These are phyloP conservation scores for Hemisphaericaspora xylofermentans DNA, from an alignment of 1,139 yeast genomes.

Conservation along the genomic window DNA sequence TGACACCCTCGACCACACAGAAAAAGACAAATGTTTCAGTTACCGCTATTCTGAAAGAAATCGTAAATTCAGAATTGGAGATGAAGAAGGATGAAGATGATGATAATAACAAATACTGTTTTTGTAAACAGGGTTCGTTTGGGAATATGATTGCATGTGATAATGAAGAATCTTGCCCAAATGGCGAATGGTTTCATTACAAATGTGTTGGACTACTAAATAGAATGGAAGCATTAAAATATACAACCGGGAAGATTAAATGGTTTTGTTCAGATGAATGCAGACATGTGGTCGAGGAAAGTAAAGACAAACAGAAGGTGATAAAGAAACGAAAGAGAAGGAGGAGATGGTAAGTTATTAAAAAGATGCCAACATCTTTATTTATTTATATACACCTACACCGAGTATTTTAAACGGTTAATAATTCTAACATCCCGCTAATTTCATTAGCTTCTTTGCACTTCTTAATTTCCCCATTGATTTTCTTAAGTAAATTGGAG, in stretches of 20 bases:
- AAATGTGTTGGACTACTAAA: constrained; percentile 46
- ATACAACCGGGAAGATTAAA: constrained; percentile 33
- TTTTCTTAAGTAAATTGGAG: constrained; percentile 55
- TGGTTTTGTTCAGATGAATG: constrained; percentile 47
- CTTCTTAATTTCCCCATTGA: constrained; percentile 67
- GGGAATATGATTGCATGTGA: constrained; percentile 53
- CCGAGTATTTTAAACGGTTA: constrained; percentile 42
- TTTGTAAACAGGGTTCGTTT: constrained; percentile 45
- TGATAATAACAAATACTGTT: constrained; percentile 34
- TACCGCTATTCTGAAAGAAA: background rate
- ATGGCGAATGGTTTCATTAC: constrained; percentile 53
- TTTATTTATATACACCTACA: constrained; percentile 7
- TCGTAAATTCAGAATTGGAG: constrained; percentile 2
- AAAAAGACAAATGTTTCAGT: background rate
- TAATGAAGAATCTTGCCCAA: constrained; percentile 39
- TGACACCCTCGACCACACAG: background rate
- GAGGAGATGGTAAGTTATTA: constrained; percentile 12
- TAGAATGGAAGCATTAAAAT: constrained; percentile 41
- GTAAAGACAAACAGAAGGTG: constrained; percentile 15
- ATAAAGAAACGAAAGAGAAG: constrained; percentile 21
- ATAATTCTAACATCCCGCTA: constrained; percentile 88
- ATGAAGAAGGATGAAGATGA: constrained; percentile 18
- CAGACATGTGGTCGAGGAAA: constrained; percentile 19
- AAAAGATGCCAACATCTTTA: background rate
- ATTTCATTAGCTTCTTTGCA: constrained; percentile 87